Percentiles rank a stretch among this genome's conserved stretches.
These are phyloP conservation scores for Salix purpurea DNA, from an alignment of 345 rosid genomes.

Conservation along the genomic window DNA sequence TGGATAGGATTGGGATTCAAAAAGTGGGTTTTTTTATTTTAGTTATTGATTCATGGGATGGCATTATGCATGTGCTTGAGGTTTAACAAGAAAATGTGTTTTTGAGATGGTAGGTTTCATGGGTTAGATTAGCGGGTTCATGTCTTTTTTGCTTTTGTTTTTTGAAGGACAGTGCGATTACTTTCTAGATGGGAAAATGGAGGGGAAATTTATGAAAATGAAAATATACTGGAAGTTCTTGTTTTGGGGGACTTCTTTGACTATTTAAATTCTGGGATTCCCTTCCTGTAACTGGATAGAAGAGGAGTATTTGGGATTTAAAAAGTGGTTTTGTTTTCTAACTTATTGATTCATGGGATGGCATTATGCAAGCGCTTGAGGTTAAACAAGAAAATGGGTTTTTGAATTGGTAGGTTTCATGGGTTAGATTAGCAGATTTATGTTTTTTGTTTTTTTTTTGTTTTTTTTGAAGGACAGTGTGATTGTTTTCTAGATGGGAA, in stretches of 20 bases:
- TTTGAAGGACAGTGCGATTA: not conserved
- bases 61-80: too few relatives aligned
- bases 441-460: not conserved
- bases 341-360: too few relatives aligned
- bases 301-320: too few relatives aligned
- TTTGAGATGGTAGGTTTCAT: too few relatives aligned
- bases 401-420: not conserved
- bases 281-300: too few relatives aligned
- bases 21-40: too few relatives aligned
- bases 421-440: not conserved
- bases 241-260: not conserved
- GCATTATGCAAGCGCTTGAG: not conserved
- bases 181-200: not conserved
- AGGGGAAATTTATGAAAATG: not conserved
- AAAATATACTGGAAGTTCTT: not conserved
- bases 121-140: too few relatives aligned
- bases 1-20: too few relatives aligned
- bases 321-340: not conserved
- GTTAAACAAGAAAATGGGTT: not conserved
- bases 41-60: too few relatives aligned
- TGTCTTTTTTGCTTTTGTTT: not conserved
- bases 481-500: not conserved
- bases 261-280: too few relatives aligned
- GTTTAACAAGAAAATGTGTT: too few relatives aligned
- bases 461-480: not conserved